Conservation (phyloP, 345 rosid genomes). For the Salix udensis region DNA sequence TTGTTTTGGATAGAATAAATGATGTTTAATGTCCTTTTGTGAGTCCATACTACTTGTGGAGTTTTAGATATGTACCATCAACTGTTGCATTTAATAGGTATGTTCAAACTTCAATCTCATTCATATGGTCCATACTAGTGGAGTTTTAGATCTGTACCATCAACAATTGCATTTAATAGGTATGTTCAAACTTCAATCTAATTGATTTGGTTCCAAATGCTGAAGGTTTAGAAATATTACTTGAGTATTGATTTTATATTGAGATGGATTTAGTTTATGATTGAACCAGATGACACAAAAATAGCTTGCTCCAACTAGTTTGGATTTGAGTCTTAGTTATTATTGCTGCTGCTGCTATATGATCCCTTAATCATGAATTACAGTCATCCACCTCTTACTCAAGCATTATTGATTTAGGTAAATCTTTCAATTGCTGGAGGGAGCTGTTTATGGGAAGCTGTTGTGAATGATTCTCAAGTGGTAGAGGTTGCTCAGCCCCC, state of each 20-base stretch:
- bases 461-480: slow-evolving; percentile 72
- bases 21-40: background rate
- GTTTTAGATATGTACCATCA: too few species aligned
- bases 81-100: background rate
- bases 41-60: background rate
- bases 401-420: slow-evolving; percentile 38
- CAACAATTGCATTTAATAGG: too few species aligned
- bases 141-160: too few species aligned
- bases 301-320: background rate
- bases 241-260: too few species aligned
- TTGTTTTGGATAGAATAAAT: background rate
- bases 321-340: background rate
- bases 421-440: slow-evolving; percentile 88
- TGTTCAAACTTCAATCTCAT: background rate
- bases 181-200: background rate
- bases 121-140: background rate
- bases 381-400: background rate
- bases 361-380: background rate
- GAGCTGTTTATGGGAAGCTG: slow-evolving; percentile 79
- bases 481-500: slow-evolving; percentile 71
- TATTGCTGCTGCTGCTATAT: too few species aligned
- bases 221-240: background rate
- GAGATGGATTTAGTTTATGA: background rate
- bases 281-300: background rate
- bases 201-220: background rate